Percentiles rank a stretch among this genome's conserved stretches.
Conservation (phyloP, 768 basidiomycete species). For the Strobilomyces dryophilus region DNA sequence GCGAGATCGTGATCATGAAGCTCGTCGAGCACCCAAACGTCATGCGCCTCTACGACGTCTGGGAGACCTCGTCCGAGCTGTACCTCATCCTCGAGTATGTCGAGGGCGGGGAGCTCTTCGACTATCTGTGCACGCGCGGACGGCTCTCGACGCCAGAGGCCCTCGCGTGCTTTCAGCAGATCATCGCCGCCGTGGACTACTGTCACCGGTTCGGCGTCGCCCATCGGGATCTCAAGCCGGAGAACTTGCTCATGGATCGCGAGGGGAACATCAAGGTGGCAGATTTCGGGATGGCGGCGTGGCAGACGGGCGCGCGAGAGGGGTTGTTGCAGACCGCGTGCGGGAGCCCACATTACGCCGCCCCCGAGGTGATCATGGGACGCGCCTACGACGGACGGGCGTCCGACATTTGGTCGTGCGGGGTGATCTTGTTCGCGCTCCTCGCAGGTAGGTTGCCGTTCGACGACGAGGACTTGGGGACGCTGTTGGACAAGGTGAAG, state of each 20-base stretch:
- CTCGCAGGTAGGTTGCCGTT: slow-evolving; percentile 87
- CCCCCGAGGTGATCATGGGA: slow-evolving; percentile 86
- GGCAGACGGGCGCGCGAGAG: slow-evolving; percentile 62
- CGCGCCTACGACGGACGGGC: slow-evolving; percentile 77
- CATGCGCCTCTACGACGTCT: slow-evolving; percentile 92
- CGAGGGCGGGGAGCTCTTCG: slow-evolving; percentile 92
- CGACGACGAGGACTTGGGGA: slow-evolving; percentile 79
- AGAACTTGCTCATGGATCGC: slow-evolving; percentile 84
- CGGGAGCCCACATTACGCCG: slow-evolving; percentile 93
- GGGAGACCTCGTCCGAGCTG: slow-evolving; percentile 87
- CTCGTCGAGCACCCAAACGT: slow-evolving; percentile 94
- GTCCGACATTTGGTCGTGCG: slow-evolving; percentile 98
- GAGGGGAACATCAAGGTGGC: slow-evolving; percentile 89
- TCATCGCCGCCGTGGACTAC: slow-evolving; percentile 87
- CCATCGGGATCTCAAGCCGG: slow-evolving; percentile 92
- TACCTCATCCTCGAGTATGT: slow-evolving; percentile 94
- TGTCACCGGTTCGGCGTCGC: slow-evolving; percentile 94
- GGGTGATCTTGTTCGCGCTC: slow-evolving; percentile 89
- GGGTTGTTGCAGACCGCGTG: slow-evolving; percentile 77
- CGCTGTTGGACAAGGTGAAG: slow-evolving; percentile 79
- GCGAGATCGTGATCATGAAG: slow-evolving; percentile 98
- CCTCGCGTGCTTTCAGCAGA: slow-evolving; percentile 86
- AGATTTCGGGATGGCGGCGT: slow-evolving; percentile 97
- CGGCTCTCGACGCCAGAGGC: slow-evolving; percentile 69
- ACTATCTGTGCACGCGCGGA: slow-evolving; percentile 81